A percentile compares a stretch with the other conserved stretches of the same genome.
phyloP scores from a whole-genome alignment of 2,329 filamentous ascomycete species.

The Gaeumannomyces tritici region DNA sequence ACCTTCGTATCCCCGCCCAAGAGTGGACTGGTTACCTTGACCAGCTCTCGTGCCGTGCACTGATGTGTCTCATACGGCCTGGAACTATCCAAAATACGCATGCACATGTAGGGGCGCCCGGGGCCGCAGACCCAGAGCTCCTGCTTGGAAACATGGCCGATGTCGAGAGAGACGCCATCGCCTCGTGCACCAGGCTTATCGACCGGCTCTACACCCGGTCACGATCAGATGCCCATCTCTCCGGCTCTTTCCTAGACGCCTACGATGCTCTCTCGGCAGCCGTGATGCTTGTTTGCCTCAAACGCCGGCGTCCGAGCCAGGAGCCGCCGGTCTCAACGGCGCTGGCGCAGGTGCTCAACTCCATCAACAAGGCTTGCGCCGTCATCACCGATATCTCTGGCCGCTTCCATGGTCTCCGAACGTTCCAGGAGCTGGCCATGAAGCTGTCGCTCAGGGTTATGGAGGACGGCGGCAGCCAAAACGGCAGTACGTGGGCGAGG shows the following conservation, averaged over 20 bases:
- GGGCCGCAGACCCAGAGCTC: background rate
- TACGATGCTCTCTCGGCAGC: conserved; percentile 8
- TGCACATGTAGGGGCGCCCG: no score
- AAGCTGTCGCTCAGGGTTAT: background rate
- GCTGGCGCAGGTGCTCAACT: background rate
- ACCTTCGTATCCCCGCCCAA: background rate
- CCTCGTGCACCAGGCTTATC: conserved; percentile 4
- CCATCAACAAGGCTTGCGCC: background rate
- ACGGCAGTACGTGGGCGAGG: background rate
- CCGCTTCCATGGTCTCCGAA: background rate
- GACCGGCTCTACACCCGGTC: conserved; percentile 6
- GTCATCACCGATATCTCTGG: background rate
- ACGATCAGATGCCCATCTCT: background rate
- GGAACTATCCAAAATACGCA: background rate
- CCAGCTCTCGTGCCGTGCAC: conserved; percentile 6
- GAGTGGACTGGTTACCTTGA: conserved; percentile 1
- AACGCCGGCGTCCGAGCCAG: conserved; percentile 13
- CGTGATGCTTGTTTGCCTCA: conserved; percentile 4
- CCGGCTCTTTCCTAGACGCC: conserved; percentile 8
- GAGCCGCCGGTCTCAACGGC: no score
- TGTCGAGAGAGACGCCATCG: conserved; percentile 5
- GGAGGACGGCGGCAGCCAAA: background rate
- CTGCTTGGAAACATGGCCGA: background rate
- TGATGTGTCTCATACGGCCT: background rate
- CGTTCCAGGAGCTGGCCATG: background rate